A percentile compares a stretch with the other conserved stretches of the same genome.
phyloP scores from a whole-genome alignment of 345 rosid species.

The Hibiscus mutabilis region DNA sequence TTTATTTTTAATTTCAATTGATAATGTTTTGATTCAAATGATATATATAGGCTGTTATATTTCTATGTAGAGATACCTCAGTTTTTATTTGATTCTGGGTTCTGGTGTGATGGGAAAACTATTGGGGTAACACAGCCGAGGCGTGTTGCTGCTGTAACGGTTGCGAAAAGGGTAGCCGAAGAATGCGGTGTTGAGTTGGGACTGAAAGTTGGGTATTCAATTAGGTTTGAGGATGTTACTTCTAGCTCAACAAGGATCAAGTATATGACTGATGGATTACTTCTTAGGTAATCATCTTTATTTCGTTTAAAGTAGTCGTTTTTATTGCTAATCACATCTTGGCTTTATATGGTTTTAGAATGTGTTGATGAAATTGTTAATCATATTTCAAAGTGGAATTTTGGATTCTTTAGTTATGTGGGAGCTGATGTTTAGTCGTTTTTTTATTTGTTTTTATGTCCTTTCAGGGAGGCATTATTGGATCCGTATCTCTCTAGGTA shows the following conservation, averaged over 20 bases:
- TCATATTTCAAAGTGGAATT: not conserved
- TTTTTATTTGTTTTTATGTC: not conserved
- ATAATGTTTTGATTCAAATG: not conserved
- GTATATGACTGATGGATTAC: conserved; percentile 90
- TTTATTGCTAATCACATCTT: not conserved
- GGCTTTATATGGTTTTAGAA: not conserved
- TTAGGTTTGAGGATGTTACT: conserved; percentile 50
- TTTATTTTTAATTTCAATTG: not conserved
- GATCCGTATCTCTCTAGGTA: conserved; percentile 84
- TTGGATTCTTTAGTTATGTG: conserved; percentile 5
- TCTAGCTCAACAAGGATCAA: conserved; percentile 61
- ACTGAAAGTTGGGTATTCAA: conserved; percentile 56
- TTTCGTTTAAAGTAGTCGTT: not conserved
- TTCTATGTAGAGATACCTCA: conserved; percentile 67
- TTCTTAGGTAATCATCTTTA: conserved; percentile 41
- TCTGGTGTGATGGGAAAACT: conserved; percentile 63
- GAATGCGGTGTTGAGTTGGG: conserved; percentile 79
- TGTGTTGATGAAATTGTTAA: not conserved
- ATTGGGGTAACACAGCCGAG: conserved; percentile 86
- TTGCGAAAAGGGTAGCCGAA: conserved; percentile 80
- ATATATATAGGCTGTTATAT: not conserved
- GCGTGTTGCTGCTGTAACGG: conserved; percentile 89
- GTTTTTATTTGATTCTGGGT: conserved; percentile 63
- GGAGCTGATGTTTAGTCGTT: conserved; percentile 10
- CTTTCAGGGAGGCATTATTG: conserved; percentile 71